Evolutionary conservation across 2,329 filamentous ascomycete genomes (phyloP), one percentile per base, ranked within the genome.

Genomic region (Verticillium longisporum): DNA sequence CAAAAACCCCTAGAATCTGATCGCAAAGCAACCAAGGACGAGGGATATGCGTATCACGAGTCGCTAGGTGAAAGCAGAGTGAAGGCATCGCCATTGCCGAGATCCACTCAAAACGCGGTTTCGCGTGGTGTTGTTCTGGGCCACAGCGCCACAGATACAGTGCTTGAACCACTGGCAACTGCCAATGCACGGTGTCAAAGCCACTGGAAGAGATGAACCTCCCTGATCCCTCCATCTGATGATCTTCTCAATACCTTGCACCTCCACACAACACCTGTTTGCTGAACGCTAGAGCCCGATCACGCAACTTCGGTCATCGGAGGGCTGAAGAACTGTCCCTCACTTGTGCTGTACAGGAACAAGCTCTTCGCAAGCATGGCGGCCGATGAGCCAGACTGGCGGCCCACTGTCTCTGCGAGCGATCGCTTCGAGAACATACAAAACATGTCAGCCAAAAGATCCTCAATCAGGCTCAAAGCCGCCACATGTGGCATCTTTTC

Each of bases 341-440:
- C 34, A 36, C 45, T 18, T 11, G 2, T 26, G 7, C 38, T 15
- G 4, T 4, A 4, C 13, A 31, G 10, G 4, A 18, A 21, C 5
- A 53, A 4, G 18, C n/a, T 11, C 18, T 11, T 13, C 18, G 18
- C 9, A 26, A 55, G 9, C 26, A 33, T 33, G 54, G 62, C 61
- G n/a, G 1, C 57, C 56, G 72, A 56, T 61, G 61, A 58, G 58
- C 65, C 21, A 61, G 71, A 72, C 37, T 88, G 86, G 86, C 82
- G 77, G 67, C 70, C 70, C 26, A 72, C 74, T 2, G 72, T 89
- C 61, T 80, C 81, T 10, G 86, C 86, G 38, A 78, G 82, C 13
- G 82, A 87, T 59, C 80, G 88, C 61, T 85, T 88, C 71, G 81
- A 83, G 60, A 83, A 80, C 62, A 86, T 91, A 58, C 80, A 88